These are phyloP conservation scores for Cordia subcordata DNA, from an alignment of 257 asterid species.

Conservation along the genomic window DNA sequence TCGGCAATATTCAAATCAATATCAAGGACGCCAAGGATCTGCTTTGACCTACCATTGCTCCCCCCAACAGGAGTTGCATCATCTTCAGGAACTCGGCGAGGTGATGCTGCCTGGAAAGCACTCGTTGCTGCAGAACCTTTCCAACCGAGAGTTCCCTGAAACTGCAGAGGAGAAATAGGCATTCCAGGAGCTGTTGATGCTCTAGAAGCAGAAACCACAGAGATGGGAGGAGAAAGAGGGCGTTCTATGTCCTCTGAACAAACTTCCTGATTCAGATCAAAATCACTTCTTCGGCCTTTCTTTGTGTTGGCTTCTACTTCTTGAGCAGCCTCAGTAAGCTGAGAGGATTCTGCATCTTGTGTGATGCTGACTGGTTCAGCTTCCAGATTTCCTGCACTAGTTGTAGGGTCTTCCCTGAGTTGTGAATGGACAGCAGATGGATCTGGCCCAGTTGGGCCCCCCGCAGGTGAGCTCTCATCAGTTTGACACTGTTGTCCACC, in stretches of 20 bases:
- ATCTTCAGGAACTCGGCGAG: conserved; percentile 39
- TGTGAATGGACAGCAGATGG: conserved; percentile 41
- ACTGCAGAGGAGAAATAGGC: conserved; percentile 65
- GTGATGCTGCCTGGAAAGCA: conserved; percentile 72
- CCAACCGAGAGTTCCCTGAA: conserved; percentile 84
- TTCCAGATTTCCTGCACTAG: conserved; percentile 31
- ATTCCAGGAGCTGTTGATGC: conserved; percentile 57
- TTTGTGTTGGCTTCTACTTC: conserved; percentile 35
- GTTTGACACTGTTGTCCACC: conserved; percentile 28
- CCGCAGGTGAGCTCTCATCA: conserved; percentile 39
- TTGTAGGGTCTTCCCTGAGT: conserved; percentile 33
- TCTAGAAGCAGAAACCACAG: conserved; percentile 81
- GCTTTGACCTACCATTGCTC: conserved; percentile 49
- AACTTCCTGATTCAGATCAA: conserved; percentile 69
- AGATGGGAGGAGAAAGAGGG: conserved; percentile 31
- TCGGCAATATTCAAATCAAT: conserved; percentile 71
- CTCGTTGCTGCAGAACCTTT: conserved; percentile 81
- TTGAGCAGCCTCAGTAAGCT: conserved; percentile 51
- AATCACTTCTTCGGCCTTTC: conserved; percentile 31
- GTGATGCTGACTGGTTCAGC: conserved; percentile 34
- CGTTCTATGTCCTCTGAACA: conserved; percentile 45
- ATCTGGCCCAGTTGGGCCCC: conserved; percentile 22
- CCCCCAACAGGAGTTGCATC: conserved; percentile 45
- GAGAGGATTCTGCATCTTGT: conserved; percentile 49
- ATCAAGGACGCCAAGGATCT: conserved; percentile 38